Conservation (phyloP, 176 grass and related monocot genomes). For the Avena atlantica region DNA sequence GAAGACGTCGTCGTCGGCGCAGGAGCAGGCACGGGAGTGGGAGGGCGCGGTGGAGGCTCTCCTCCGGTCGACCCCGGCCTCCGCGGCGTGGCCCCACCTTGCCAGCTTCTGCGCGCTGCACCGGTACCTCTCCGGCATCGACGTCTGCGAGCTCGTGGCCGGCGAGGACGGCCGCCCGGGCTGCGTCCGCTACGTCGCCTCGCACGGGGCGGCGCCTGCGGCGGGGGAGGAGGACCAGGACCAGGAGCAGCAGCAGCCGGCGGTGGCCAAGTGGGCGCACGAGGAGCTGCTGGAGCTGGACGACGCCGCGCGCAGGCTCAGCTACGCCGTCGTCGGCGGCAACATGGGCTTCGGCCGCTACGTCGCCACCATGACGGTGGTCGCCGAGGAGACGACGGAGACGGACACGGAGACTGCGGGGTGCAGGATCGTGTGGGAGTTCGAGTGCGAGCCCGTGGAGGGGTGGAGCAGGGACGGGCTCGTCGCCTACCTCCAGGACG, state of each 20-base stretch:
- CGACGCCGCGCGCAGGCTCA: constrained; percentile 35
- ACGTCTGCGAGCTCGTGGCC: constrained; percentile 55
- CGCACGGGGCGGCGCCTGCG: not conserved
- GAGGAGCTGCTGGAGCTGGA: constrained; percentile 76
- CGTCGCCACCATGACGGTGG: constrained; percentile 52
- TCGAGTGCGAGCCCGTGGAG: constrained; percentile 68
- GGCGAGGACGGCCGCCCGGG: constrained; percentile 48
- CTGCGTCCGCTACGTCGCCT: constrained; percentile 61
- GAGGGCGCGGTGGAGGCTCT: constrained; percentile 43
- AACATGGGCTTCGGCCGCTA: constrained; percentile 73
- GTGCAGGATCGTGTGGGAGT: constrained; percentile 65
- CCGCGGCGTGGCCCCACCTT: constrained; percentile 65
- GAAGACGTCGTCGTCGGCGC: not conserved
- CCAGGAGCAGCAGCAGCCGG: not conserved
- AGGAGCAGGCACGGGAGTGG: constrained; percentile 47
- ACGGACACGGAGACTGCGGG: not conserved
- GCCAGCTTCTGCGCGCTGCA: constrained; percentile 72
- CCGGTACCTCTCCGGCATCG: constrained; percentile 56
- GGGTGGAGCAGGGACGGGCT: constrained; percentile 65
- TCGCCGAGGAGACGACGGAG: not conserved
- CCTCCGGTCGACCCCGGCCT: constrained; percentile 48
- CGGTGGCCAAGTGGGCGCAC: constrained; percentile 50
- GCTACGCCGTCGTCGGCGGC: constrained; percentile 61
- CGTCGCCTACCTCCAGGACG: constrained; percentile 49
- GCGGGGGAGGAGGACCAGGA: not conserved